Percentiles rank a stretch among this genome's conserved stretches.
phyloP scores from a whole-genome alignment of 2,329 filamentous ascomycete genomes.

The Arthroderma uncinatum region DNA sequence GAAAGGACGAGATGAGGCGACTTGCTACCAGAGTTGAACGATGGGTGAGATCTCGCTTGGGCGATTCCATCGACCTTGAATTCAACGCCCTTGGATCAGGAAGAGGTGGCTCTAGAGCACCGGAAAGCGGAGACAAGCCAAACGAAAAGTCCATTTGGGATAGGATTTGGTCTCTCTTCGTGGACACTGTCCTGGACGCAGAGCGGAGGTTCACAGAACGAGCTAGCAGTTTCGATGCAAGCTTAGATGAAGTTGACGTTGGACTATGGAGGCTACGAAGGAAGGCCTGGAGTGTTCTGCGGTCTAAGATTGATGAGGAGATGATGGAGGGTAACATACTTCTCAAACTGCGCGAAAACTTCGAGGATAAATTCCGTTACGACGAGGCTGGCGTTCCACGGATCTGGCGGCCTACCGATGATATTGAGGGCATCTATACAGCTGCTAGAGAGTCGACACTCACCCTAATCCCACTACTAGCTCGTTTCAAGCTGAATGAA shows the following conservation, averaged over 20 bases:
- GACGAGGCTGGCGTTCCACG: conserved; percentile 88
- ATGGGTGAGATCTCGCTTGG: conserved; percentile 80
- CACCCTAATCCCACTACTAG: conserved; percentile 76
- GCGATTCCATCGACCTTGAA: conserved; percentile 78
- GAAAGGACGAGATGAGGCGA: conserved; percentile 92
- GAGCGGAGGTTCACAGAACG: conserved; percentile 76
- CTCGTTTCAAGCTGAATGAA: conserved; percentile 65
- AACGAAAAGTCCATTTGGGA: conserved; percentile 88
- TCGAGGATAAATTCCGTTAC: conserved; percentile 98
- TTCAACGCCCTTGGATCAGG: conserved; percentile 94
- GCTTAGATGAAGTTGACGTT: conserved; percentile 77
- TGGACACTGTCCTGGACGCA: conserved; percentile 69
- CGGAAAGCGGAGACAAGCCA: conserved; percentile 64
- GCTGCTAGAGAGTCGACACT: conserved; percentile 85
- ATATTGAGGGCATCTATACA: conserved; percentile 93
- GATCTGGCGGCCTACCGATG: conserved; percentile 93
- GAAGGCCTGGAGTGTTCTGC: conserved; percentile 87
- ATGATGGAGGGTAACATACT: conserved; percentile 96
- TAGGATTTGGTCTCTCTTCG: conserved; percentile 81
- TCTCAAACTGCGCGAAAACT: conserved; percentile 92
- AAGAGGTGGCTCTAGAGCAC: conserved; percentile 67
- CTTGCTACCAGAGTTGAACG: conserved; percentile 83
- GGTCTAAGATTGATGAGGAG: conserved; percentile 88
- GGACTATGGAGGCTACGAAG: conserved; percentile 84
- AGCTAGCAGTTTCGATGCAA: conserved; percentile 88